A percentile compares a stretch with the other conserved stretches of the same genome.
These are phyloP conservation scores for Trapa incisa DNA, from an alignment of 345 rosid species.

Conservation along the genomic window DNA sequence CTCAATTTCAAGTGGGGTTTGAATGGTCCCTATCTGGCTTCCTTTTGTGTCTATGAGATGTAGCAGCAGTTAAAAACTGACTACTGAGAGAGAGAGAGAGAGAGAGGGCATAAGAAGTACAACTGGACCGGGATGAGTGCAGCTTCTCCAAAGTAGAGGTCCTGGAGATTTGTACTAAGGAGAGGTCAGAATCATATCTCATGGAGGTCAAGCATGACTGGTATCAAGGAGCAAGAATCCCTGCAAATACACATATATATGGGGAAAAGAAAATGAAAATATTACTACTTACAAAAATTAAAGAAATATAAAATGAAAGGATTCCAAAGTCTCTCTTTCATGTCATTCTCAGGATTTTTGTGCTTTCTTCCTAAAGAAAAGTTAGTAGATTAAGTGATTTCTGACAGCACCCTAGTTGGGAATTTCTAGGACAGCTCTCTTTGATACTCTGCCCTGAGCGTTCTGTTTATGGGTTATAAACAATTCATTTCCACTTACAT, in stretches of 20 bases:
- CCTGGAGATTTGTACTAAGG: neutral
- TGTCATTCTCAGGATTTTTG: no score
- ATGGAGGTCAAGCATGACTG: neutral
- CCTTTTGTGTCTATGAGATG: neutral
- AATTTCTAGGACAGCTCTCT: slow-evolving; percentile 9
- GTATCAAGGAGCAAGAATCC: neutral
- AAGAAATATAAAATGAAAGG: neutral
- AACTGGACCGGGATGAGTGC: neutral
- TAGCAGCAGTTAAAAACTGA: neutral
- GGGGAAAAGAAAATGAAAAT: neutral
- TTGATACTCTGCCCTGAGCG: neutral
- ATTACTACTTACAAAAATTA: no score
- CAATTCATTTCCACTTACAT: neutral
- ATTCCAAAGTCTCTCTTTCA: neutral
- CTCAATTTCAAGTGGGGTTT: neutral
- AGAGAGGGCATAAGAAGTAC: neutral
- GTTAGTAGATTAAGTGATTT: slow-evolving; percentile 7
- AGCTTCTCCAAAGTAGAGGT: neutral
- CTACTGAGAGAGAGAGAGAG: neutral
- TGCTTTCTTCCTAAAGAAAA: neutral
- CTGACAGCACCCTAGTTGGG: slow-evolving; percentile 18
- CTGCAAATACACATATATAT: neutral
- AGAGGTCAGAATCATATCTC: neutral
- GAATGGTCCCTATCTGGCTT: neutral
- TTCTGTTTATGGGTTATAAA: neutral